These are phyloP conservation scores for Collybiopsis confluens DNA, from an alignment of 768 basidiomycete species.

Conservation along the genomic window DNA sequence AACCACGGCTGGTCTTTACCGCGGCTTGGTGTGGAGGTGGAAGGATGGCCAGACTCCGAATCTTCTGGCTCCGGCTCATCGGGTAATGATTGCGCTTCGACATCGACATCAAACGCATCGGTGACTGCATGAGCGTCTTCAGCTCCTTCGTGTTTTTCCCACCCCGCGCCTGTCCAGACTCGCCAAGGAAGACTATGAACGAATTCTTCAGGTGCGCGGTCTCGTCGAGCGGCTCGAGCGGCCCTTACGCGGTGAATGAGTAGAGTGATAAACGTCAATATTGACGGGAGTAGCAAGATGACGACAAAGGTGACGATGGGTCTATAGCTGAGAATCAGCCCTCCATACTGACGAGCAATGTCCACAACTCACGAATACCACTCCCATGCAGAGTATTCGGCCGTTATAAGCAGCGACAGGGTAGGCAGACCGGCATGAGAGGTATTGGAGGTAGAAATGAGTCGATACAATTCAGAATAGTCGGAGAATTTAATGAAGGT, in stretches of 20 bases:
- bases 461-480: slow-evolving; percentile 62
- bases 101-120: slow-evolving; percentile 26
- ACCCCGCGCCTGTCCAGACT: slow-evolving; percentile 76
- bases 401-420: slow-evolving; percentile 70
- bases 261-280: slow-evolving; percentile 84
- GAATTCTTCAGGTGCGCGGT: slow-evolving; percentile 78
- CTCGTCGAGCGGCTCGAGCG: slow-evolving; percentile 75
- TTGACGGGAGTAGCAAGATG: slow-evolving; percentile 85
- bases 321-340: slow-evolving; percentile 28
- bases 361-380: slow-evolving; percentile 76
- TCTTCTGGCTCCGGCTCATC: slow-evolving; percentile 17
- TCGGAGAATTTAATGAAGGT: slow-evolving; percentile 87
- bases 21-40: slow-evolving; percentile 29
- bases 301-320: slow-evolving; percentile 84
- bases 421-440: slow-evolving; percentile 76
- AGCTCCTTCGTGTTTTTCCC: slow-evolving; percentile 68
- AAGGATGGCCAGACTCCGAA: slow-evolving; percentile 25
- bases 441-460: slow-evolving; percentile 72
- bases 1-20: slow-evolving; percentile 60
- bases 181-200: slow-evolving; percentile 79
- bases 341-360: not conserved
- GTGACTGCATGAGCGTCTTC: slow-evolving; percentile 23
- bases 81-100: slow-evolving; percentile 32
- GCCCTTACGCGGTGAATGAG: slow-evolving; percentile 86
- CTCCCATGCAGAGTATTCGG: slow-evolving; percentile 82